Conservation (phyloP, 2,329 filamentous ascomycete genomes). For the Chaetomium sp. region DNA sequence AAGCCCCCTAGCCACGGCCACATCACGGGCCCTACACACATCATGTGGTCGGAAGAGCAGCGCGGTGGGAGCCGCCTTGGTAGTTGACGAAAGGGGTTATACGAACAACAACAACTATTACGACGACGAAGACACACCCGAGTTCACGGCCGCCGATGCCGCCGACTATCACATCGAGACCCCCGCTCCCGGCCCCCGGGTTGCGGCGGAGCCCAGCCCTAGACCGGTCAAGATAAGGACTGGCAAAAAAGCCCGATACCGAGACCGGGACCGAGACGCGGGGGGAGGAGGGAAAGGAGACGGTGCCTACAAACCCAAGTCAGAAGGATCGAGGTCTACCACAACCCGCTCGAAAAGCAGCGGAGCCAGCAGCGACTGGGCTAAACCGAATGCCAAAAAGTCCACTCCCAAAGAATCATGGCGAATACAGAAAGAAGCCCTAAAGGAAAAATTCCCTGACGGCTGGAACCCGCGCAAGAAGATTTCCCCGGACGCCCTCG, state of each 20-base stretch:
- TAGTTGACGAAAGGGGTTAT: background rate
- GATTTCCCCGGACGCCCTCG: conserved; percentile 83
- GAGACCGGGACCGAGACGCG: no score
- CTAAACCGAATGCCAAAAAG: conserved; percentile 17
- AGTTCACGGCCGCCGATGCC: background rate
- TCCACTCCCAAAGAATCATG: conserved; percentile 40
- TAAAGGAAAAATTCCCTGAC: conserved; percentile 71
- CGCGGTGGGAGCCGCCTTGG: background rate
- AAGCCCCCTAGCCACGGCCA: background rate
- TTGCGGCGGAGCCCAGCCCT: no score
- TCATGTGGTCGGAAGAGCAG: conserved; percentile 6
- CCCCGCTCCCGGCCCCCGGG: no score
- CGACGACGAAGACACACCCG: background rate
- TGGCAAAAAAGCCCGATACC: no score
- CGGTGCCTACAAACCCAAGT: background rate
- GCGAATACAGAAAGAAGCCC: conserved; percentile 67
- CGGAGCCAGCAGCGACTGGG: background rate
- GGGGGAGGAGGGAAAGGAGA: background rate
- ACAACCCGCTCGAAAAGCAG: background rate
- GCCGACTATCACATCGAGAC: background rate
- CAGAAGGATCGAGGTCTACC: background rate
- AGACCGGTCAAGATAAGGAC: no score
- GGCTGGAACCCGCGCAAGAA: conserved; percentile 80
- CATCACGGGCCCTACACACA: conserved; percentile 11
- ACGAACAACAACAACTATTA: background rate